These are phyloP conservation scores for Lasiodiplodia theobromae DNA, from an alignment of 2,329 filamentous ascomycete genomes.

Conservation along the genomic window DNA sequence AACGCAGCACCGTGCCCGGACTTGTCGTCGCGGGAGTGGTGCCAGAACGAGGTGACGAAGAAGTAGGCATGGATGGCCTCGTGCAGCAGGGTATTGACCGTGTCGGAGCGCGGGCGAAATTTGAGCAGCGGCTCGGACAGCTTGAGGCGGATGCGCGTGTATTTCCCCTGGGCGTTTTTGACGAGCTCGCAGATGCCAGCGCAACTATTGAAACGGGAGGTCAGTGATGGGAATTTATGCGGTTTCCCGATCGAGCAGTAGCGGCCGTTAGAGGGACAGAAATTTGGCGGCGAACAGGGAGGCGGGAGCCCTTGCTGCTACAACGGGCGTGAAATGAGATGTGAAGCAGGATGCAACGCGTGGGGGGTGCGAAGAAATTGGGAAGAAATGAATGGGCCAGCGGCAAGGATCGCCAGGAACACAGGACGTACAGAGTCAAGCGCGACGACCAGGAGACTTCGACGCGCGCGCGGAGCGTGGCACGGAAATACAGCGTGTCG, in stretches of 20 bases:
- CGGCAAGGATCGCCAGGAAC: conserved; percentile 28
- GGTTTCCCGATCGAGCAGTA: background rate
- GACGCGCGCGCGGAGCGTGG: conserved; percentile 48
- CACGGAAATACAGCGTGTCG: conserved; percentile 53
- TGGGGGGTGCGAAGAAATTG: conserved; percentile 7
- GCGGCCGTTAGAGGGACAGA: background rate
- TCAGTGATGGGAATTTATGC: conserved; percentile 23
- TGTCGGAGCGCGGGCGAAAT: conserved; percentile 52
- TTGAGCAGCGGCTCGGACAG: conserved; percentile 54
- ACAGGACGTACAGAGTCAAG: conserved; percentile 48
- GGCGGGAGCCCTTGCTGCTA: conserved; percentile 16
- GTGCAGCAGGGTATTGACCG: conserved; percentile 53
- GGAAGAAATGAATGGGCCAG: conserved; percentile 16
- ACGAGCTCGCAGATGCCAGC: conserved; percentile 55
- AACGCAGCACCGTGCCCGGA: conserved; percentile 54
- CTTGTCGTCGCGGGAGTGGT: conserved; percentile 50
- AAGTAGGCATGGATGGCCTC: conserved; percentile 56
- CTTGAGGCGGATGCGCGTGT: conserved; percentile 51
- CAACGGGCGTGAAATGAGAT: conserved; percentile 15
- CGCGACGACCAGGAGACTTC: conserved; percentile 53
- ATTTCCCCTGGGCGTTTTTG: conserved; percentile 47
- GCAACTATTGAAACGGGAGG: conserved; percentile 39
- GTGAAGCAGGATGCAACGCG: conserved; percentile 15
- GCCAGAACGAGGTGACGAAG: conserved; percentile 54
- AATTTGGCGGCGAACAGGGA: background rate